Conservation (phyloP, 2,329 filamentous ascomycete species). For the Sarocladiaceae sp. region DNA sequence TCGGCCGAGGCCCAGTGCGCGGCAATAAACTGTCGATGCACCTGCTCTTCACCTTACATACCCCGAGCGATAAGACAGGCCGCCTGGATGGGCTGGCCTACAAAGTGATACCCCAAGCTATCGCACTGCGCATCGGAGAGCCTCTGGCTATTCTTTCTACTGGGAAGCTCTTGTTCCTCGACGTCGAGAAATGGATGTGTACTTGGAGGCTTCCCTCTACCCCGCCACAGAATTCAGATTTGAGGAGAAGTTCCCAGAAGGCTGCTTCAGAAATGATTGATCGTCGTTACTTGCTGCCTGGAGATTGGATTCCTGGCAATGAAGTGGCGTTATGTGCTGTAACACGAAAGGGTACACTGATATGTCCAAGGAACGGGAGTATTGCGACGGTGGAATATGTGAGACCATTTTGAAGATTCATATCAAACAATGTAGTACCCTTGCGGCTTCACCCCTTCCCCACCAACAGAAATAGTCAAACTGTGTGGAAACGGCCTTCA, state of each 20-base stretch:
- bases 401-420: neutral
- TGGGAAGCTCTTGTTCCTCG: neutral
- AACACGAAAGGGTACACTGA: constrained; percentile 14
- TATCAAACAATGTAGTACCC: too few relatives aligned
- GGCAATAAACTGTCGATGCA: neutral
- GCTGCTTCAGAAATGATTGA: neutral
- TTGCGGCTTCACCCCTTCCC: too few relatives aligned
- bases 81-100: neutral
- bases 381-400: constrained; percentile 11
- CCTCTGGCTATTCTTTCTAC: neutral
- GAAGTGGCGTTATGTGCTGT: constrained; percentile 15
- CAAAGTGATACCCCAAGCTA: neutral
- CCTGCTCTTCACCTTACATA: neutral
- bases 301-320: constrained; percentile 20
- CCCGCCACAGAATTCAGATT: neutral
- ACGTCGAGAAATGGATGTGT: neutral
- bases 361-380: constrained; percentile 19
- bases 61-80: too few relatives aligned
- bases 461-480: too few relatives aligned
- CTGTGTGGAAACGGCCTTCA: too few relatives aligned
- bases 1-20: neutral
- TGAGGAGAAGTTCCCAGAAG: neutral
- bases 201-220: neutral
- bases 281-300: constrained; percentile 17
- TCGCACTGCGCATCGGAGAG: neutral